phyloP scores from a whole-genome alignment of 179 eudicot species.

The Sideroxylon spinosum region DNA sequence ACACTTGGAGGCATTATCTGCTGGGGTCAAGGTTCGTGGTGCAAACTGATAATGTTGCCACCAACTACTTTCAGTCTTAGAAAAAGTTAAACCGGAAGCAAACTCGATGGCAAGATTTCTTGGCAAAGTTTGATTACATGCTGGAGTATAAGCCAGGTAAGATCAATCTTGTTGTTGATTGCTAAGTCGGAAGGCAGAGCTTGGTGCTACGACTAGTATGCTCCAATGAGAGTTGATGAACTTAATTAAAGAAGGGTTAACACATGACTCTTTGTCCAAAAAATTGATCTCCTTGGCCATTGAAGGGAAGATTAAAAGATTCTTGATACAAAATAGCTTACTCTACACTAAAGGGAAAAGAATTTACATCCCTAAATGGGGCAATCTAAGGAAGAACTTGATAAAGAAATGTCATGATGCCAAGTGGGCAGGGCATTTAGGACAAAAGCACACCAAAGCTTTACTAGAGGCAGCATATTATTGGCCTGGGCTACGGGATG shows the following conservation, averaged over 20 bases:
- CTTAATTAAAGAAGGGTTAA: neutral
- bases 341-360: neutral
- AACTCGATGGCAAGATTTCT: too few species aligned
- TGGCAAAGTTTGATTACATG: too few species aligned
- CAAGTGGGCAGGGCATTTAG: conserved; percentile 9
- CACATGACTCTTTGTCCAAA: neutral
- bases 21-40: conserved; percentile 1
- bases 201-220: neutral
- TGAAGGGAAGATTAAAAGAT: neutral
- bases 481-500: conserved; percentile 10
- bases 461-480: neutral
- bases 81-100: too few species aligned
- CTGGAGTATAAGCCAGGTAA: neutral
- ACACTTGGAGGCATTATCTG: neutral
- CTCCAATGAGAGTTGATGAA: neutral
- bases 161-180: neutral
- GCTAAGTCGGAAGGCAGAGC: neutral
- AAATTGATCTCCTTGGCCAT: neutral
- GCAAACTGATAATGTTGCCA: neutral
- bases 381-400: too few species aligned
- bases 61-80: neutral
- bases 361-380: neutral
- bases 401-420: conserved; percentile 13
- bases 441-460: neutral
- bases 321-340: neutral